Base-by-base conservation (phyloP, 2,329 filamentous ascomycete genomes). In the Cladosporium sp. region DNA sequence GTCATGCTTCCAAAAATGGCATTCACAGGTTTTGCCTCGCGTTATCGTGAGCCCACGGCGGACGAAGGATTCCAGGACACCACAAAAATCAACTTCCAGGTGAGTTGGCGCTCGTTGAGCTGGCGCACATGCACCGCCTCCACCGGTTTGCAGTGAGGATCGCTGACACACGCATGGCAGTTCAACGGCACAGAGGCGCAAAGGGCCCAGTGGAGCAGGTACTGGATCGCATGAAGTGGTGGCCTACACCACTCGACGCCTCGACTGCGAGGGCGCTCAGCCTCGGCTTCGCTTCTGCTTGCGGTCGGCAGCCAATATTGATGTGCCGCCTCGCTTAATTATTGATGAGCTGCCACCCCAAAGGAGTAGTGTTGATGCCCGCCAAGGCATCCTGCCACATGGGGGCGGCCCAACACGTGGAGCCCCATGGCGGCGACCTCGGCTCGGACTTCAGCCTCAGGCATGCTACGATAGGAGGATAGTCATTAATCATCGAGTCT, bases 1-100 rank as follows among this genome's bases (percentile, higher is more conserved):
- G 73, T 77, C 0, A 77, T 82, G 1, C 77, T 98, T 4, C 91
- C 92, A 0, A 81, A 80, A 42, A 75, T 93, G 57, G 92, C 93
- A 0, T 97, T 96, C 67, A 82, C 78, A 19, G 80, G 83, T 10
- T 98, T 89, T 65, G 74, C 77, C 13, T 81, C 83, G 8, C 80
- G 88, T 49, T 93, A 88, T 70, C 82, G 83, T 58, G 78, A 85
- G 59, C 93, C 92, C 0, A 79, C 77, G 37, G 55, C 79, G 1
- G 77, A 80, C 10, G 93, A 98, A 70, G 92, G 92, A 0, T 96
- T 96, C 63, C 74, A 86, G 58, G 89, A 96, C 59, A 81, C 98
- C 34, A 75, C 81, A 1, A 80, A 82, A 51, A 74, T 95, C 0
- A 80, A 86, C 32, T 98, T 98, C 63, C 70, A 78, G 72, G 79